A percentile compares a stretch with the other conserved stretches of the same genome.
These are phyloP conservation scores for Rubia balearica DNA, from an alignment of 305 asterid genomes.

Conservation along the genomic window DNA sequence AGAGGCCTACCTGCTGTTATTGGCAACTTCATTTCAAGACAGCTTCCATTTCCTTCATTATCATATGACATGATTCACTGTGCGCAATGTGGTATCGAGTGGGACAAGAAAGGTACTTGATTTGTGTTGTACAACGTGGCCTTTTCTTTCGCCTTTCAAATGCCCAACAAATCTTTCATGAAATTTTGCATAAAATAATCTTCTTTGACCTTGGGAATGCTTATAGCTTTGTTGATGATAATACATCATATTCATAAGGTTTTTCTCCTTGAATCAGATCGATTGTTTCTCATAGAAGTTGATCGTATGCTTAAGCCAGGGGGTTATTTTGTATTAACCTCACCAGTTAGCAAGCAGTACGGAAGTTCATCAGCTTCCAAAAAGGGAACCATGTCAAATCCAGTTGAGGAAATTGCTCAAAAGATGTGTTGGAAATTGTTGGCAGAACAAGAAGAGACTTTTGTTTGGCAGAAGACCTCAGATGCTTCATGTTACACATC, in stretches of 20 bases:
- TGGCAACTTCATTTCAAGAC: slow-evolving; percentile 74
- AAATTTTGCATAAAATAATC: neutral
- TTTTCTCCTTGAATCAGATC: slow-evolving; percentile 51
- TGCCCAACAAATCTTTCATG: neutral
- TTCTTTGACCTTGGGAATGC: neutral
- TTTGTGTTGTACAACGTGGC: neutral
- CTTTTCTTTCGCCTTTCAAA: too few species aligned
- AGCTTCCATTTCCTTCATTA: slow-evolving; percentile 85
- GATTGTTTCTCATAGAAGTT: slow-evolving; percentile 74
- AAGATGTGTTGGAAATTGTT: slow-evolving; percentile 78
- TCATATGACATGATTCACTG: slow-evolving; percentile 97
- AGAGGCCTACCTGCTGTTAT: slow-evolving; percentile 96
- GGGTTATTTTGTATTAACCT: slow-evolving; percentile 84
- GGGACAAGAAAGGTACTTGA: slow-evolving; percentile 83
- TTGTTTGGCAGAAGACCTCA: slow-evolving; percentile 75
- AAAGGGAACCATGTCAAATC: slow-evolving; percentile 45
- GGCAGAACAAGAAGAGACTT: slow-evolving; percentile 77
- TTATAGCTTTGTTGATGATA: neutral
- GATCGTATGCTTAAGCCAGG: slow-evolving; percentile 95
- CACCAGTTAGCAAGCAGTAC: slow-evolving; percentile 57
- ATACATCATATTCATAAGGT: slow-evolving; percentile 18
- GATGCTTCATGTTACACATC: slow-evolving; percentile 65
- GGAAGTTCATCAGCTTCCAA: slow-evolving; percentile 33
- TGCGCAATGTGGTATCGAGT: slow-evolving; percentile 82
- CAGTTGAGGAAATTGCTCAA: slow-evolving; percentile 52